Conservation (phyloP, 2,329 filamentous ascomycete genomes). For the Penicillium psychrosexuale region DNA sequence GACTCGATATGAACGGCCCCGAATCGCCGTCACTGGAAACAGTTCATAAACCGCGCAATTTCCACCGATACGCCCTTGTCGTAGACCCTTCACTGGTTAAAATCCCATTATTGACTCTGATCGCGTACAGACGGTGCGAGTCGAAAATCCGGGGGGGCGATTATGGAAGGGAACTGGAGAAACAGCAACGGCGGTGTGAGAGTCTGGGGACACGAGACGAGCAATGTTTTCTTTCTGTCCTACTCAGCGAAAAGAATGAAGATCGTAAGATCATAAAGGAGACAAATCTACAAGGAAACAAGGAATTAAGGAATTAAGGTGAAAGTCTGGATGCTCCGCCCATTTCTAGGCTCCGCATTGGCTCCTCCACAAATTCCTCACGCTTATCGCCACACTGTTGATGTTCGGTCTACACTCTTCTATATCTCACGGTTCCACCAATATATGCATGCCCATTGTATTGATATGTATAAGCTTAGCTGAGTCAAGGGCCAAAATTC, state of each 20-base stretch:
- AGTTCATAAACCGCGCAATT: conserved; percentile 11
- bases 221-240: neutral
- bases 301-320: conserved; percentile 1
- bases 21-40: conserved; percentile 11
- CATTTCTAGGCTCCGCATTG: conserved; percentile 14
- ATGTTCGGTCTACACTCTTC: neutral
- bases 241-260: neutral
- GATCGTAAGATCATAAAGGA: neutral
- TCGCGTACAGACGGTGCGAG: conserved; percentile 9
- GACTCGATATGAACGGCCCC: conserved; percentile 10
- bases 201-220: neutral
- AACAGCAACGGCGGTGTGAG: neutral
- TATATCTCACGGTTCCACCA: neutral
- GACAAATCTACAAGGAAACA: neutral
- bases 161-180: neutral
- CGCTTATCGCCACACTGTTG: neutral
- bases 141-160: conserved; percentile 1
- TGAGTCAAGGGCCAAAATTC: neutral
- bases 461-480: neutral
- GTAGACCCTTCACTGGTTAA: neutral
- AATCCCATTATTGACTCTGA: conserved; percentile 17
- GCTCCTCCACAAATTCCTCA: conserved; percentile 7
- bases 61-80: conserved; percentile 4
- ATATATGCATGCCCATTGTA: neutral
- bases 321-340: conserved; percentile 24